A percentile compares a stretch with the other conserved stretches of the same genome.
phyloP scores from a whole-genome alignment of 768 basidiomycete species.

The Pisolithus orientalis region DNA sequence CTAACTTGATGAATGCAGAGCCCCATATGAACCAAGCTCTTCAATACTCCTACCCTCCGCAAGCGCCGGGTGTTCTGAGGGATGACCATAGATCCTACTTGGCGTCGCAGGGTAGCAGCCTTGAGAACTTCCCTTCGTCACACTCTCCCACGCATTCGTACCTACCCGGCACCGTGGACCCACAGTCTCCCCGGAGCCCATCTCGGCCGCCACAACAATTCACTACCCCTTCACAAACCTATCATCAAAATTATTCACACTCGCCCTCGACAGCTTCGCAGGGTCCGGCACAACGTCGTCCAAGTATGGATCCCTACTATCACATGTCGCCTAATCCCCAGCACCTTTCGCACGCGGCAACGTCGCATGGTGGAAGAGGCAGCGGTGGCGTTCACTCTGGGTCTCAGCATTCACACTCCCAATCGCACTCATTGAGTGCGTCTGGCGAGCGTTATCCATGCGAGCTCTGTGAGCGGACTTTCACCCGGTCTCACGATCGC shows the following conservation, averaged over 20 bases:
- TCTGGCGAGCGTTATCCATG: slow-evolving; percentile 62
- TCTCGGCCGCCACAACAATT: slow-evolving; percentile 28
- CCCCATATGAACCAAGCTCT: slow-evolving; percentile 13
- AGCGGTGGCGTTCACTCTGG: neutral
- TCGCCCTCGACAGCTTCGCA: slow-evolving; percentile 20
- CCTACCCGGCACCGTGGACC: slow-evolving; percentile 6
- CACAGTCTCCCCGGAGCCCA: slow-evolving; percentile 12
- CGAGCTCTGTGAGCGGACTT: slow-evolving; percentile 71
- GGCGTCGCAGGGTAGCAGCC: slow-evolving; percentile 9
- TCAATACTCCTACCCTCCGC: slow-evolving; percentile 16
- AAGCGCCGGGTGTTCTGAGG: slow-evolving; percentile 8
- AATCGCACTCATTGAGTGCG: slow-evolving; percentile 7
- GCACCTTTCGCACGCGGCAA: slow-evolving; percentile 20
- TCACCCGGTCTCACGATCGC: slow-evolving; percentile 75
- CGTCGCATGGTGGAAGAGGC: slow-evolving; percentile 13
- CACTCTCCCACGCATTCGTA: slow-evolving; percentile 14
- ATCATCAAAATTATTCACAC: slow-evolving; percentile 26
- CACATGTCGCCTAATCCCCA: slow-evolving; percentile 33
- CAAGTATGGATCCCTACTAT: slow-evolving; percentile 34
- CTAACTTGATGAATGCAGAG: slow-evolving; percentile 17
- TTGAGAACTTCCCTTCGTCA: slow-evolving; percentile 19
- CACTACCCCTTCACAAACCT: slow-evolving; percentile 43
- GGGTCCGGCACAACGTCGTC: slow-evolving; percentile 14
- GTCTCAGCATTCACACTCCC: slow-evolving; percentile 9
- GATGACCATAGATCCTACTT: slow-evolving; percentile 23